Base-by-base conservation (phyloP, 208 protist genomes). In the Polymyxa betae region DNA sequence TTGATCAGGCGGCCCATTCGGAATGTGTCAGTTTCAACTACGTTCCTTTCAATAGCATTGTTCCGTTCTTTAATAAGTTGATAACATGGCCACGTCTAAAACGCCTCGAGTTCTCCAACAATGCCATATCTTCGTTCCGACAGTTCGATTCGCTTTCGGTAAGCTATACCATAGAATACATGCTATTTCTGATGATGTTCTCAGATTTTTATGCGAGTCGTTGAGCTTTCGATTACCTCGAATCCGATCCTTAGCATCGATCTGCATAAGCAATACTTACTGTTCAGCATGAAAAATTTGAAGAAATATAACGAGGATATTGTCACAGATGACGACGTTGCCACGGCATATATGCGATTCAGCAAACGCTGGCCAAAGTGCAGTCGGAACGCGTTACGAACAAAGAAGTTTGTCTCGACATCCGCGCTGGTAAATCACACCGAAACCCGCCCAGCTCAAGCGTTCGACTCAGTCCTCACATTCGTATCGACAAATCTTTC, bases 1-100 rank as follows among this genome's bases (percentile, higher is more conserved):
- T 82, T 12, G 72, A 82, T 12, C 16, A 12, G 5, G 72, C 72
- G 5, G 5, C 72, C 35, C 16, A 82, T 43, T 82, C 16, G 10
- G 35, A 5, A 43, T 40, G 16, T 35, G 16, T 82, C n/a, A 82
- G 72, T n/a, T 82, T 82, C 72, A 35, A 82, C 12, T 82, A 82
- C 72, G n/a, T 82, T 20, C n/a, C 72, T 5, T 82, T 82, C 72
- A 35, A 35, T n/a, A 82, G 35, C 72, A 82, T 82, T n/a, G 35
- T 5, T 35, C 16, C 5, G n/a, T 82, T 40, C n/a, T 82, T 82
- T 43, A 82, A 5, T 43, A 82, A 5, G 40, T 40, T 82, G 12
- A n/a, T 82, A 12, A 43, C 72, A 35, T 82, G 72, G 72, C 35
- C 72, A 20, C 5, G 35, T 43, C n/a, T 82, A n/a, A 5, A n/a